Conservation (phyloP, 106 monocot species). For the Acorus calamus region DNA sequence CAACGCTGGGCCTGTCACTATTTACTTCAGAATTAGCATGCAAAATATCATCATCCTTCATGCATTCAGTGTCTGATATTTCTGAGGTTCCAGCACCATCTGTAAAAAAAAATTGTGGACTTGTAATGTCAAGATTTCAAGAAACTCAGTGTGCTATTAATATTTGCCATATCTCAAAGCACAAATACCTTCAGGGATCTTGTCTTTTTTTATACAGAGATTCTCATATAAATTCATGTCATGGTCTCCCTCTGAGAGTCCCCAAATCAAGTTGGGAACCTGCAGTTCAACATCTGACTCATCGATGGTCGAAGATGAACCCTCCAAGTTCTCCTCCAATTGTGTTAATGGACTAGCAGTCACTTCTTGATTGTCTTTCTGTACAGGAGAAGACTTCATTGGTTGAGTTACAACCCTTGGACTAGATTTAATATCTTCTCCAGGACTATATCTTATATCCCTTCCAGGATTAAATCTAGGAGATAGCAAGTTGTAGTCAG, state of each 20-base stretch:
- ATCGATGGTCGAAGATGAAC: background rate
- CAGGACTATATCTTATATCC: no score
- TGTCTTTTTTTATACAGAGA: slow-evolving; percentile 4
- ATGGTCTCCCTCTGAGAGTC: no score
- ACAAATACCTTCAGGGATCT: slow-evolving; percentile 15
- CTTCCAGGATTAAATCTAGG: slow-evolving; percentile 2
- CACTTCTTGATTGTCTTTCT: slow-evolving; percentile 16
- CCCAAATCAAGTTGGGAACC: slow-evolving; percentile 2
- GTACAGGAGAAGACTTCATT: slow-evolving; percentile 6
- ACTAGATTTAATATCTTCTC: no score
- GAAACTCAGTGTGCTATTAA: background rate
- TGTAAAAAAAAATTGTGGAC: slow-evolving; percentile 13
- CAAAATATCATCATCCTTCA: slow-evolving; percentile 4
- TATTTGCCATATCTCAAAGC: background rate
- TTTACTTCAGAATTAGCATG: slow-evolving; percentile 1
- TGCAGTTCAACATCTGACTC: slow-evolving; percentile 4
- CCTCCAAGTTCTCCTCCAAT: slow-evolving; percentile 8
- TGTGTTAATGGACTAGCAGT: slow-evolving; percentile 1
- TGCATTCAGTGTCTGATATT: slow-evolving; percentile 2
- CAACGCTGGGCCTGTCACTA: background rate
- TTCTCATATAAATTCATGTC: slow-evolving; percentile 4
- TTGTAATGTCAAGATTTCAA: no score
- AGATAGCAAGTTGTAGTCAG: background rate
- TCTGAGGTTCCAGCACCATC: slow-evolving; percentile 14
- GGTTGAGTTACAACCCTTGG: background rate